These are phyloP conservation scores for Yamadazyma phyllophila DNA, from an alignment of 805 yeast genomes.

Conservation along the genomic window DNA sequence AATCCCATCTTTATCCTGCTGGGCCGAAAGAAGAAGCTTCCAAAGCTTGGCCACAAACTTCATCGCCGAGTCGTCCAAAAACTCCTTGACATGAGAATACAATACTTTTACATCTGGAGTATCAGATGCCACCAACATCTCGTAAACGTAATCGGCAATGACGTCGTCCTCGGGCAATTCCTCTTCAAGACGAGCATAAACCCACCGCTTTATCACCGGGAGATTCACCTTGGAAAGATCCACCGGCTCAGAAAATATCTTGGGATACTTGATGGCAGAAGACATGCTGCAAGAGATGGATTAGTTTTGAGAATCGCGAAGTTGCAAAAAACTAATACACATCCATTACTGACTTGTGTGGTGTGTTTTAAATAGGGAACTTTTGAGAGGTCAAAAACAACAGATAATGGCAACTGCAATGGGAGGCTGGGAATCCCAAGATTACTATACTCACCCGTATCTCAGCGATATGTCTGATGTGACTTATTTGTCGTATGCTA, in stretches of 20 bases:
- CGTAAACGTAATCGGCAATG: slow-evolving; percentile 43
- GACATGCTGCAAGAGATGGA: background rate
- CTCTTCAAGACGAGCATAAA: slow-evolving; percentile 32
- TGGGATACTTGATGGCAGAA: slow-evolving; percentile 23
- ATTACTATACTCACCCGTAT: background rate
- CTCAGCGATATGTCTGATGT: background rate
- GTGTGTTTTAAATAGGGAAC: too few relatives aligned
- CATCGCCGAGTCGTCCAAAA: slow-evolving; percentile 40
- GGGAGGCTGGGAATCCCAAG: background rate
- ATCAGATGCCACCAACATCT: slow-evolving; percentile 36
- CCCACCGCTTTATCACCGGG: slow-evolving; percentile 41
- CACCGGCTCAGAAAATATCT: slow-evolving; percentile 31
- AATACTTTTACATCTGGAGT: slow-evolving; percentile 40
- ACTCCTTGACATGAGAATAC: slow-evolving; percentile 44
- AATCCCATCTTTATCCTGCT: slow-evolving; percentile 44
- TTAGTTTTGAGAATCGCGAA: background rate
- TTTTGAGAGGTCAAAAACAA: too few relatives aligned
- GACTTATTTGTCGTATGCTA: background rate
- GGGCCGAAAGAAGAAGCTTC: slow-evolving; percentile 44
- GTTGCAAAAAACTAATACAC: slow-evolving; percentile 3
- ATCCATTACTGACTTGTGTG: background rate
- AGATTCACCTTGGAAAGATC: slow-evolving; percentile 39
- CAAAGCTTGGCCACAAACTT: slow-evolving; percentile 44
- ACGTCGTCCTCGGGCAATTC: slow-evolving; percentile 53
- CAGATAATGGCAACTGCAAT: too few relatives aligned